phyloP scores from a whole-genome alignment of 2,329 filamentous ascomycete genomes.

The Fusarium coicis region DNA sequence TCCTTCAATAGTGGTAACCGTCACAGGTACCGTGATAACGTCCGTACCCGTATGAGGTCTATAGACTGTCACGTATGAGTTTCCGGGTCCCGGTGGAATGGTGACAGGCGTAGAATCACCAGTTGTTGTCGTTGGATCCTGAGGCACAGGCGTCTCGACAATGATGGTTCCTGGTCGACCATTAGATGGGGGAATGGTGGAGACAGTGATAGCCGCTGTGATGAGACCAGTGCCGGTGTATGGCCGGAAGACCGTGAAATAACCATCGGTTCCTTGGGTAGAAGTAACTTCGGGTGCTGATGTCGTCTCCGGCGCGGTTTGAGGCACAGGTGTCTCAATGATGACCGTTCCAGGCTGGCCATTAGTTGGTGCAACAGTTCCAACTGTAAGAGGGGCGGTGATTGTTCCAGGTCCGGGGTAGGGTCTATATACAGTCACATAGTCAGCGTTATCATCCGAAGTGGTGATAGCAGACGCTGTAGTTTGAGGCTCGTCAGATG shows the following conservation, averaged over 20 bases:
- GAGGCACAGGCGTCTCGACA: constrained; percentile 15
- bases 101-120: constrained; percentile 1
- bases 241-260: constrained; percentile 21
- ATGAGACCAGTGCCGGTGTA: constrained; percentile 17
- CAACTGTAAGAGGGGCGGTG: constrained; percentile 21
- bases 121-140: background rate
- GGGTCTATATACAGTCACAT: constrained; percentile 28
- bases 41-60: constrained; percentile 22
- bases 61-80: constrained; percentile 27
- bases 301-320: background rate
- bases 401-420: constrained; percentile 28
- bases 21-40: constrained; percentile 20
- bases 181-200: constrained; percentile 15
- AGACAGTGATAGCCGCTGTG: constrained; percentile 13
- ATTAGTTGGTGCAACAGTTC: constrained; percentile 13
- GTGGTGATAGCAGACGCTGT: constrained; percentile 17
- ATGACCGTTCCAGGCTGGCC: constrained; percentile 26
- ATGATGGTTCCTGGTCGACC: constrained; percentile 24
- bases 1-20: constrained; percentile 18
- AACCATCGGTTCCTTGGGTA: constrained; percentile 18
- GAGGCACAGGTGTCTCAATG: constrained; percentile 26
- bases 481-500: background rate
- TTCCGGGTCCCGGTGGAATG: constrained; percentile 18
- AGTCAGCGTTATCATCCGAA: constrained; percentile 4
- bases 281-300: background rate